Percentiles rank a stretch among this genome's conserved stretches.
Evolutionary conservation across 352 stramenopile species (phyloP).

Genomic region (Globisporangium okanoganense): DNA sequence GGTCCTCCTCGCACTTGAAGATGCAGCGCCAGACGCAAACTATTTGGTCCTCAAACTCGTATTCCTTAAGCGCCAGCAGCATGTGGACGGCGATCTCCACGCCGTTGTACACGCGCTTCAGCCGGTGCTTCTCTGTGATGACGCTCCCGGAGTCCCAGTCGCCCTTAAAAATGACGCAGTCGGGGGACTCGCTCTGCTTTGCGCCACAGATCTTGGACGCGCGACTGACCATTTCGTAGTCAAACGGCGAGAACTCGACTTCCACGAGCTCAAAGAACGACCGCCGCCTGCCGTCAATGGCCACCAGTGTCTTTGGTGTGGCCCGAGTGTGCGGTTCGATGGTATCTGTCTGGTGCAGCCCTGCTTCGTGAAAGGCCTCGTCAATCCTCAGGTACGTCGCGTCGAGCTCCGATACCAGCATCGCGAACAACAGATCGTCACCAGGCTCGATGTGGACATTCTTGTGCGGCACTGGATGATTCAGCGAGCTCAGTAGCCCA

Average conservation of each 20-base stretch:
- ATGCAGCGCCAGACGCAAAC: conserved; percentile 5
- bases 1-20: conserved; percentile 5
- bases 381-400: conserved; percentile 7
- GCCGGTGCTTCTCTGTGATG: conserved; percentile 1
- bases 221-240: not conserved
- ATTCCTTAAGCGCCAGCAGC: conserved; percentile 5
- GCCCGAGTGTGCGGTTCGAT: not conserved
- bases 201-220: not conserved
- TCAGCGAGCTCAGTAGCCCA: not conserved
- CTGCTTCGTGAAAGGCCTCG: not conserved
- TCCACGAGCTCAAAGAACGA: conserved; percentile 3
- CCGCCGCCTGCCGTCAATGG: not conserved
- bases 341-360: not conserved
- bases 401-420: conserved; percentile 13
- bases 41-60: not conserved
- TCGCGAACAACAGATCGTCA: conserved; percentile 10
- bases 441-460: conserved; percentile 4
- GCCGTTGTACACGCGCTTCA: not conserved
- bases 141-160: conserved; percentile 1
- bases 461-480: not conserved
- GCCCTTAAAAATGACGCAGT: not conserved
- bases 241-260: conserved; percentile 3
- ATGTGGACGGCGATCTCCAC: not conserved
- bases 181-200: not conserved
- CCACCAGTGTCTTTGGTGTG: not conserved